Evolutionary conservation across 2,329 filamentous ascomycete genomes (phyloP), one percentile per base, ranked within the genome.

Genomic region (Aspergillus brunneoviolaceus): DNA sequence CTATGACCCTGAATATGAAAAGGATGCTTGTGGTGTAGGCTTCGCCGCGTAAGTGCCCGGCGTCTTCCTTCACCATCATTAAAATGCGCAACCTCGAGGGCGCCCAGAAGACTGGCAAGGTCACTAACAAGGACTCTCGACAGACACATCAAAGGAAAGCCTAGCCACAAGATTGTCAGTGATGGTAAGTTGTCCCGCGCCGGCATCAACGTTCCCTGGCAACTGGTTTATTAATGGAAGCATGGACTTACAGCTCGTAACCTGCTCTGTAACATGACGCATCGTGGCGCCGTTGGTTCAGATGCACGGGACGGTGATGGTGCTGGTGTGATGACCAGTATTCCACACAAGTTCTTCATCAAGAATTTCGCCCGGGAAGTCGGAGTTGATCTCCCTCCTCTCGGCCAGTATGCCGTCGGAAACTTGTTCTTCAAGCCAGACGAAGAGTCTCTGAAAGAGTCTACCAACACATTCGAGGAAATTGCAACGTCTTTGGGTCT

Each of bases 371-470:
- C 91, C 78, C 89, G 89, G 70, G 92, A 97, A 80, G 89, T 92
- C 74, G 90, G 89, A 75, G 88, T 95, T 74, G 89, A 92, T 78
- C 84, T 99, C 65, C 95, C 95, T 63, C 88, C 90, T 65, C 83
- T 88, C 66, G 95, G 94, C 70, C 92, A 98, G 80, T 99, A 99
- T 81, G 95, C 95, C 62, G 93, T 93, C 71, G 94, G 94, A 71
- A 99, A 99, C 79, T 80, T 99, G 72, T 99, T 99, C 82, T 97
- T 99, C 84, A 98, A 97, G 84, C 95, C 94, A 67, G 92, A 97
- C 75, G 85, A 91, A 73, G 90, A 96, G 80, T 89, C 91, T 68
- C 81, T 97, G 75, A 89, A 92, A 73, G 90, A 96, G 80, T 96
- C 93, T 69, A 92, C 95, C 80, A 85, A 87, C 78, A 90, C 90